Evolutionary conservation across 148 eudicot species (phyloP).

Genomic region (Camellia sinensis): DNA sequence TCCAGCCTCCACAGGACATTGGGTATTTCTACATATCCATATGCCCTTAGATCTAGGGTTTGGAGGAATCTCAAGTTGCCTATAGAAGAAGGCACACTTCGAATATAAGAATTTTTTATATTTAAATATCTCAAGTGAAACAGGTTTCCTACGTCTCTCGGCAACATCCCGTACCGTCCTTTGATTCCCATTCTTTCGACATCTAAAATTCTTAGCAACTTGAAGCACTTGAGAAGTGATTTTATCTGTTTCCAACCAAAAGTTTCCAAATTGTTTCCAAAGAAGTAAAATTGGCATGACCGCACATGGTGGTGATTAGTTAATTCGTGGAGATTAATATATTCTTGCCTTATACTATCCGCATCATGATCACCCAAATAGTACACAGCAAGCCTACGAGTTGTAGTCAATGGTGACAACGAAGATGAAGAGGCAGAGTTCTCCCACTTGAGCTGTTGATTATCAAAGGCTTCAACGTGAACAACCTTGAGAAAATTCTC

Average conservation of each 20-base stretch:
- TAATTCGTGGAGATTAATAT: no score
- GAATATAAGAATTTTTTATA: not conserved
- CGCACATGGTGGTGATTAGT: not conserved
- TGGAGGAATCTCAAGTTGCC: constrained; percentile 15
- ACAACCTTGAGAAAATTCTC: constrained; percentile 2
- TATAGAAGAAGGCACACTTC: not conserved
- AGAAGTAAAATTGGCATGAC: not conserved
- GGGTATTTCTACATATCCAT: no score
- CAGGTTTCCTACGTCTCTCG: not conserved
- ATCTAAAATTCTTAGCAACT: constrained; percentile 8
- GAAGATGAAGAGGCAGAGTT: not conserved
- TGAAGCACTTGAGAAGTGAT: not conserved
- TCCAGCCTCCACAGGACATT: no score
- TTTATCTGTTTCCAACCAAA: not conserved
- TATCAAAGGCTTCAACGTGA: not conserved
- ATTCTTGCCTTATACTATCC: no score
- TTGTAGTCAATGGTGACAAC: not conserved
- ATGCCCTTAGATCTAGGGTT: constrained; percentile 15
- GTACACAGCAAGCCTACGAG: not conserved
- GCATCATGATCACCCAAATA: not conserved
- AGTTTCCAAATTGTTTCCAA: not conserved
- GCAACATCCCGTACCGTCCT: not conserved
- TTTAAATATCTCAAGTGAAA: constrained; percentile 12
- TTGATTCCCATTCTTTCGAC: not conserved
- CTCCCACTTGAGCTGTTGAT: not conserved